Percentiles rank a stretch among this genome's conserved stretches.
Conservation (phyloP, 768 basidiomycete genomes). For the Harrya chromipes region DNA sequence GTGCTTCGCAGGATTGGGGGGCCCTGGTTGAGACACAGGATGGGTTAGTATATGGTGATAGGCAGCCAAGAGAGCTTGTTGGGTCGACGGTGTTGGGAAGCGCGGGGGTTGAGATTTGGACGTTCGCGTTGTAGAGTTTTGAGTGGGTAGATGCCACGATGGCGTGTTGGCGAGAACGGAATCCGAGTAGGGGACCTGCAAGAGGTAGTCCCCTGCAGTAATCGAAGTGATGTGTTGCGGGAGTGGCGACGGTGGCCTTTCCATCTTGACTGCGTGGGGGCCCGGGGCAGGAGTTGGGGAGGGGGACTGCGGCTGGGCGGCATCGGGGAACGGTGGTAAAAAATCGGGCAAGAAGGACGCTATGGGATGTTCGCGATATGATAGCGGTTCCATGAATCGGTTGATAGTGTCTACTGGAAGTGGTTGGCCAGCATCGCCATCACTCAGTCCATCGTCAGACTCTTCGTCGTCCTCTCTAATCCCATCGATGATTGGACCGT, state of each 20-base stretch:
- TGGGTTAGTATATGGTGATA: slow-evolving; percentile 79
- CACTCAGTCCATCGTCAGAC: slow-evolving; percentile 29
- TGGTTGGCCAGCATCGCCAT: not conserved
- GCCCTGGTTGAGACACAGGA: slow-evolving; percentile 48
- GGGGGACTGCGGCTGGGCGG: slow-evolving; percentile 24
- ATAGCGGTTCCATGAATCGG: slow-evolving; percentile 18
- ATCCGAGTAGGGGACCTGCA: slow-evolving; percentile 70
- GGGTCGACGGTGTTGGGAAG: slow-evolving; percentile 51
- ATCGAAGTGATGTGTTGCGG: slow-evolving; percentile 41
- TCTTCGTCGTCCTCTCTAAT: slow-evolving; percentile 32
- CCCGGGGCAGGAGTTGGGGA: slow-evolving; percentile 37
- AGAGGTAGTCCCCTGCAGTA: slow-evolving; percentile 62
- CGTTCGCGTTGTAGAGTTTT: slow-evolving; percentile 24
- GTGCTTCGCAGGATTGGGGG: slow-evolving; percentile 62
- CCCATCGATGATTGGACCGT: slow-evolving; percentile 2
- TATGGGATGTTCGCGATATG: slow-evolving; percentile 33
- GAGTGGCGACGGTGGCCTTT: slow-evolving; percentile 38
- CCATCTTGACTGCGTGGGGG: slow-evolving; percentile 27
- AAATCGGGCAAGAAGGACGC: slow-evolving; percentile 29
- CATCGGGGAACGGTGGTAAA: slow-evolving; percentile 36
- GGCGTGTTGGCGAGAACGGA: slow-evolving; percentile 64
- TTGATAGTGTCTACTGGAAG: slow-evolving; percentile 19
- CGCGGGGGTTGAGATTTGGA: slow-evolving; percentile 26
- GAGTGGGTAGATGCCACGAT: slow-evolving; percentile 66
- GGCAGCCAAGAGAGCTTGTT: slow-evolving; percentile 62